A percentile compares a stretch with the other conserved stretches of the same genome.
phyloP scores from a whole-genome alignment of 2,329 filamentous ascomycete species.

The Pseudocercospora pini-densiflorae region DNA sequence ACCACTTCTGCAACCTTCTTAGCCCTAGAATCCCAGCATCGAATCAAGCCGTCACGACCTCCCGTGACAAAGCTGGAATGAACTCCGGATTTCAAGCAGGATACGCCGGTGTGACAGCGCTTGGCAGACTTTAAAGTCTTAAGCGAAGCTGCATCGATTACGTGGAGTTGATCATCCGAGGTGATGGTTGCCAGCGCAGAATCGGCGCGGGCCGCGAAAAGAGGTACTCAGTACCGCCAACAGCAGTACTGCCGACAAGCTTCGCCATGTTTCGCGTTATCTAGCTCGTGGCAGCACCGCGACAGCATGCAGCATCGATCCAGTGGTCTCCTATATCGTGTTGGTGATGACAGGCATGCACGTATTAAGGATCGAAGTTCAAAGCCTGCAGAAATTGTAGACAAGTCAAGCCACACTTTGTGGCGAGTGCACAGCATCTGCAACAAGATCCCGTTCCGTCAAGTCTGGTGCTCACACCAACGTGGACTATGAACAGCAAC shows the following conservation, averaged over 20 bases:
- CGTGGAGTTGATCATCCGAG: constrained; percentile 71
- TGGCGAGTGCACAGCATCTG: not conserved
- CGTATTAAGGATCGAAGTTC: not conserved
- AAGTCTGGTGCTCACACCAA: not conserved
- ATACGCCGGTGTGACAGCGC: constrained; percentile 66
- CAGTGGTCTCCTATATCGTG: not conserved
- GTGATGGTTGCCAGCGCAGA: constrained; percentile 63
- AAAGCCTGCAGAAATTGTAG: not conserved
- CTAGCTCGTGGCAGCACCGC: not conserved
- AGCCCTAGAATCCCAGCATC: constrained; percentile 33
- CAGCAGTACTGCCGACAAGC: constrained; percentile 8
- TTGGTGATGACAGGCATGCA: not conserved
- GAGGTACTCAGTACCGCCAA: constrained; percentile 53
- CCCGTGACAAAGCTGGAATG: constrained; percentile 64
- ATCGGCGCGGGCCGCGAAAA: constrained; percentile 50
- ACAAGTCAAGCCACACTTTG: not conserved
- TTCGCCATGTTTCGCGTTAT: not conserved
- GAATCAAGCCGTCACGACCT: constrained; percentile 70
- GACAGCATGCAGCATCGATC: not conserved
- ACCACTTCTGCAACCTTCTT: constrained; percentile 29
- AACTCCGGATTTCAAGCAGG: constrained; percentile 56
- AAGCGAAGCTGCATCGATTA: constrained; percentile 66
- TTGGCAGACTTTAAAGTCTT: constrained; percentile 54
- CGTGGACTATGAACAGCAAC: not conserved
- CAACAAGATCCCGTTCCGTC: not conserved